Conservation (phyloP, 306 rosid species). For the Arachis stenosperma region DNA sequence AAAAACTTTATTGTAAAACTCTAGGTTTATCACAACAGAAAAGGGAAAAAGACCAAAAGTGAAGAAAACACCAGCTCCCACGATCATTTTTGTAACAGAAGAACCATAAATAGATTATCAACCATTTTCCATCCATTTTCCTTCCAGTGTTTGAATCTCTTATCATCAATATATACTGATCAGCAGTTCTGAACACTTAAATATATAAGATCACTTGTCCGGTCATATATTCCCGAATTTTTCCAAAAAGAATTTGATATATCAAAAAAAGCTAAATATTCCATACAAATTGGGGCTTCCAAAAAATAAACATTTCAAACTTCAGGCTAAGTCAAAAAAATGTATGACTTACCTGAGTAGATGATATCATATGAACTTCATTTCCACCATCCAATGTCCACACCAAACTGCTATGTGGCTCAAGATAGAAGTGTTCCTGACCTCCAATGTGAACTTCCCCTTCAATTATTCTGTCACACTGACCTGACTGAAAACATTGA, state of each 20-base stretch:
- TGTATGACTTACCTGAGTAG: constrained; percentile 79
- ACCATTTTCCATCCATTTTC: too few relatives aligned
- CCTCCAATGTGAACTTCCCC: constrained; percentile 93
- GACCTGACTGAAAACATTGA: constrained; percentile 72
- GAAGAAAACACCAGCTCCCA: constrained; percentile 18
- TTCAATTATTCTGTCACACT: constrained; percentile 79
- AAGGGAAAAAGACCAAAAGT: constrained; percentile 8
- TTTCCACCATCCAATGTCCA: constrained; percentile 94
- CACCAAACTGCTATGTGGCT: constrained; percentile 76
- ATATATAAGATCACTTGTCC: too few relatives aligned
- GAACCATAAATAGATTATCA: background rate
- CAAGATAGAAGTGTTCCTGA: constrained; percentile 97
- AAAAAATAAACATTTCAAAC: constrained; percentile 19
- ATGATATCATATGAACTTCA: constrained; percentile 96
- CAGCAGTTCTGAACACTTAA: too few relatives aligned
- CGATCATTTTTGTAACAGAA: background rate
- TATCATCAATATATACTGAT: too few relatives aligned
- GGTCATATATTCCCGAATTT: background rate
- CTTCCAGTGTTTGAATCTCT: too few relatives aligned
- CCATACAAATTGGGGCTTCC: constrained; percentile 17
- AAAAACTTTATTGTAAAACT: constrained; percentile 2
- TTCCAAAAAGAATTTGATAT: constrained; percentile 15
- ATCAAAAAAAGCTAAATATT: constrained; percentile 23
- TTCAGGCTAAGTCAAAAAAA: constrained; percentile 17
- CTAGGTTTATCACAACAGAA: background rate